A percentile compares a stretch with the other conserved stretches of the same genome.
These are phyloP conservation scores for Aspergillus funiculosus DNA, from an alignment of 495 filamentous ascomycete genomes.

Conservation along the genomic window DNA sequence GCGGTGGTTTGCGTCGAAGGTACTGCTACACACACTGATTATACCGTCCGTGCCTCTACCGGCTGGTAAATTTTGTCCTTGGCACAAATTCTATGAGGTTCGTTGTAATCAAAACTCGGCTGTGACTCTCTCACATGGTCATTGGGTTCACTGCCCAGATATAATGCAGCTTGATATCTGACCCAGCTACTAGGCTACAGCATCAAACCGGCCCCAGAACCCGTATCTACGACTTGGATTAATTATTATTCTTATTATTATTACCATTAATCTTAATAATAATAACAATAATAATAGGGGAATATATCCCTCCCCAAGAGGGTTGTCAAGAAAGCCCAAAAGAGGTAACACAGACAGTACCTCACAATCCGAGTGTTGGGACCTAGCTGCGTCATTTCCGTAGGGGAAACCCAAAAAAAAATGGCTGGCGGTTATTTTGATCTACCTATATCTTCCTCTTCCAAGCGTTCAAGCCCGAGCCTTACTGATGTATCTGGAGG, in stretches of 20 bases:
- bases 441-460: constrained; percentile 27
- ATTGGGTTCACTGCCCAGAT: background rate
- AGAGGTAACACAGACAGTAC: constrained; percentile 12
- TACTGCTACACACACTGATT: constrained; percentile 4
- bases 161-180: constrained; percentile 9
- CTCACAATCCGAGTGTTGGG: constrained; percentile 3
- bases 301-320: background rate
- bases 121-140: background rate
- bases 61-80: constrained; percentile 3
- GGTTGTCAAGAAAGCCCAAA: constrained; percentile 4
- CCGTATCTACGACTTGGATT: no score
- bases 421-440: constrained; percentile 43
- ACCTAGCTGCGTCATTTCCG: constrained; percentile 11
- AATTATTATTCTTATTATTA: no score
- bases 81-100: constrained; percentile 14
- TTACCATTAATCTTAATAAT: background rate
- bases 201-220: background rate
- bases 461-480: constrained; percentile 27
- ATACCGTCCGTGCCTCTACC: constrained; percentile 11
- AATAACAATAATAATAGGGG: constrained; percentile 2
- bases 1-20: constrained; percentile 5
- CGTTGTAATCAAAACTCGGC: background rate
- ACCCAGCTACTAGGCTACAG: constrained; percentile 15
- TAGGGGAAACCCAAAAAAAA: constrained; percentile 15
- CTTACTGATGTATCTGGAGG: constrained; percentile 26